These are phyloP conservation scores for Aegilops tauschii DNA, from an alignment of 176 grass and related monocot genomes.

Conservation along the genomic window DNA sequence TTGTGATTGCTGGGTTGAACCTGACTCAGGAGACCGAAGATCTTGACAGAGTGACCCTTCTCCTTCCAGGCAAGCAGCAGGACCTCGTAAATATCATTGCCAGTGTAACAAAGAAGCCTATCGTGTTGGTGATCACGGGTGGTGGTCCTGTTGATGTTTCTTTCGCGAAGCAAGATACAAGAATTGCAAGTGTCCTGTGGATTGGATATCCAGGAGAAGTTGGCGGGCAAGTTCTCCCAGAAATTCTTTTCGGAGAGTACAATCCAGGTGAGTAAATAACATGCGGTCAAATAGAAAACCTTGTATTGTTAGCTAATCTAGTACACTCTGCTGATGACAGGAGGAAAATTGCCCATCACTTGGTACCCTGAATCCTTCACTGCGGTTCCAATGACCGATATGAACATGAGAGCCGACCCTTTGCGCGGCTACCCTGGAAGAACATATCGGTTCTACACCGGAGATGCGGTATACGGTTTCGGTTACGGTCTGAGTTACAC, in stretches of 20 bases:
- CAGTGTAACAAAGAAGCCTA: conserved; percentile 51
- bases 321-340: conserved; percentile 35
- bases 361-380: conserved; percentile 93
- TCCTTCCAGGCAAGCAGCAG: conserved; percentile 89
- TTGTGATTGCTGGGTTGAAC: conserved; percentile 83
- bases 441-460: conserved; percentile 91
- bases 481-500: conserved; percentile 91
- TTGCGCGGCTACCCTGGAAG: conserved; percentile 77
- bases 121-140: conserved; percentile 73
- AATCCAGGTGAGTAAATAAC: conserved; percentile 66
- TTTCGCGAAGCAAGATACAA: conserved; percentile 58
- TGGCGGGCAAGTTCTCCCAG: conserved; percentile 77
- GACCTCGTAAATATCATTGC: conserved; percentile 52
- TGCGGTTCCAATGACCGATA: conserved; percentile 78
- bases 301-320: conserved; percentile 1
- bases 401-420: conserved; percentile 77
- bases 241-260: conserved; percentile 78
- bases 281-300: not conserved
- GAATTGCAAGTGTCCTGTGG: conserved; percentile 76
- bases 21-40: conserved; percentile 84
- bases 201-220: conserved; percentile 89
- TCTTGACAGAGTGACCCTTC: conserved; percentile 69
- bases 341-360: conserved; percentile 62
- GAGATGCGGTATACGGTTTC: conserved; percentile 68
- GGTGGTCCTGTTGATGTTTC: conserved; percentile 87